These are phyloP conservation scores for Ambrosia artemisiifolia DNA, from an alignment of 129 eudicot genomes.

Conservation along the genomic window DNA sequence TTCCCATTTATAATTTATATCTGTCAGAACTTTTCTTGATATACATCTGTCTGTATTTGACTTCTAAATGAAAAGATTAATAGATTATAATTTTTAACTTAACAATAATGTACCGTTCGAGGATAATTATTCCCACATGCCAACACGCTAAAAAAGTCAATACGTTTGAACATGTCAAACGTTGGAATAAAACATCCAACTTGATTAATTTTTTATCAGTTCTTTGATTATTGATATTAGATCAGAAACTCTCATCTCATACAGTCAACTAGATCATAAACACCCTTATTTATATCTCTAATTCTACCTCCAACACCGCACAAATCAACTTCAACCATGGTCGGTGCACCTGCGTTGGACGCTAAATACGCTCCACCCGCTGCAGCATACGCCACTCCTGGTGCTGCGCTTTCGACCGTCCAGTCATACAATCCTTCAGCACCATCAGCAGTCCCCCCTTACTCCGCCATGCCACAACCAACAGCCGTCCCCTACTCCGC, in stretches of 20 bases:
- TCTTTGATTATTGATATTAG: constrained; percentile 15
- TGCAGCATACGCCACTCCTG: constrained; percentile 27
- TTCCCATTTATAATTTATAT: too few species aligned
- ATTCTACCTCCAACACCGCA: constrained; percentile 4
- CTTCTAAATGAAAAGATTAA: too few species aligned
- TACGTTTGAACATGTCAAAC: constrained; percentile 32
- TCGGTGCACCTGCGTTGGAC: constrained; percentile 34
- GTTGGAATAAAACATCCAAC: constrained; percentile 20
- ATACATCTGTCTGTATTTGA: too few species aligned
- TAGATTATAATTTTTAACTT: too few species aligned
- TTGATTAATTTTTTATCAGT: constrained; percentile 15
- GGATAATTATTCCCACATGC: background rate
- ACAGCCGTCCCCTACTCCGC: constrained; percentile 15
- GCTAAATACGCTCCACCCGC: constrained; percentile 30
- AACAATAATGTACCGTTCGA: background rate
- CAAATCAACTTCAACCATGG: constrained; percentile 21
- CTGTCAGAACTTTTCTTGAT: too few species aligned
- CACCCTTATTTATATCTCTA: constrained; percentile 19
- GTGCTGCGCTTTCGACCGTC: constrained; percentile 36
- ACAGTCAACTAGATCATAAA: constrained; percentile 28
- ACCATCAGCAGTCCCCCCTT: constrained; percentile 26
- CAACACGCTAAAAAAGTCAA: constrained; percentile 28
- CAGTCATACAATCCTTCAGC: constrained; percentile 30
- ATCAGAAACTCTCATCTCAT: constrained; percentile 10
- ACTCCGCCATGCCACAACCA: constrained; percentile 14